Evolutionary conservation across 2,329 filamentous ascomycete genomes (phyloP).

Genomic region (Alternaria hordeiaustralica): DNA sequence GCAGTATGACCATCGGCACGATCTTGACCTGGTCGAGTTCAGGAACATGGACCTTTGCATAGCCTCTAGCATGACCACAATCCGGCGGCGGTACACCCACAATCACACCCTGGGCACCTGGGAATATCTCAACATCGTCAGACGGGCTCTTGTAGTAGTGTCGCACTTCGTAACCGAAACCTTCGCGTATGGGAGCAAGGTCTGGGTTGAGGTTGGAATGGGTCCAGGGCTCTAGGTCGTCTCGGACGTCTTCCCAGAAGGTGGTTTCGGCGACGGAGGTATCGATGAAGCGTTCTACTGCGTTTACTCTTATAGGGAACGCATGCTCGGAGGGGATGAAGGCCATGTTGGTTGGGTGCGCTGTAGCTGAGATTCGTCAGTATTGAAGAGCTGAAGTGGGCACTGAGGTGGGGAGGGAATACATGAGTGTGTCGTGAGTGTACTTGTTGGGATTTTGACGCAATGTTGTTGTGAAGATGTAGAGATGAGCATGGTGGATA

Average conservation of each 20-base stretch:
- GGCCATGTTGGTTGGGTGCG: neutral
- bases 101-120: neutral
- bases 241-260: neutral
- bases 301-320: neutral
- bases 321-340: neutral
- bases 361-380: neutral
- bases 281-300: neutral
- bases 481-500: neutral
- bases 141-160: neutral
- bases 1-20: neutral
- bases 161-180: neutral
- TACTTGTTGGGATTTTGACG: neutral
- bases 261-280: neutral
- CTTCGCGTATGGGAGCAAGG: neutral
- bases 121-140: neutral
- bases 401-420: neutral
- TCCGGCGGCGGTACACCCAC: neutral
- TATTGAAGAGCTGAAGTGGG: neutral
- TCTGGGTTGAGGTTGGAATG: neutral
- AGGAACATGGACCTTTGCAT: neutral
- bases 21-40: neutral
- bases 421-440: neutral
- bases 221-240: neutral
- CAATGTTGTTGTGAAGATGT: neutral
- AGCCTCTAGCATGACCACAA: neutral